A percentile compares a stretch with the other conserved stretches of the same genome.
phyloP scores from a whole-genome alignment of 1,284 basidiomycete genomes.

The Boletus mariae region DNA sequence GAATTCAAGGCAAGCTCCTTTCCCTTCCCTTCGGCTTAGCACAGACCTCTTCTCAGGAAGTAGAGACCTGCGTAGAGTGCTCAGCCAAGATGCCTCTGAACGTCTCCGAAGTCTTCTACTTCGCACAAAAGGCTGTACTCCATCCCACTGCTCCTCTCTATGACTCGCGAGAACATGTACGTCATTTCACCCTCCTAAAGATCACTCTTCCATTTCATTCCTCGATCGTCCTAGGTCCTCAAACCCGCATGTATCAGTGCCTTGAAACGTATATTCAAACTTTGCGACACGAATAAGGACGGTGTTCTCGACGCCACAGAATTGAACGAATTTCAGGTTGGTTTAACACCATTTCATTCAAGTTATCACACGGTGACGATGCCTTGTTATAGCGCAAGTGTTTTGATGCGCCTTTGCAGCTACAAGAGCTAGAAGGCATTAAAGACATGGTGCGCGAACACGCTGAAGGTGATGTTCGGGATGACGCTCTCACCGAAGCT shows the following conservation, averaged over 20 bases:
- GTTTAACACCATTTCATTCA: constrained; percentile 16
- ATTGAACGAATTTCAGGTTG: constrained; percentile 93
- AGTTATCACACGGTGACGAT: constrained; percentile 4
- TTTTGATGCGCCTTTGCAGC: constrained; percentile 89
- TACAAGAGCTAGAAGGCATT: constrained; percentile 90
- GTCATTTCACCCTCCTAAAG: constrained; percentile 6
- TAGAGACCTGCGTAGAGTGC: constrained; percentile 97
- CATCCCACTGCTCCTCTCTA: constrained; percentile 97
- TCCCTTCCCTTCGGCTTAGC: constrained; percentile 2
- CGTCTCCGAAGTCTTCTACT: constrained; percentile 98
- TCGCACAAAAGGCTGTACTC: constrained; percentile 96
- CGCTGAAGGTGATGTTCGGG: constrained; percentile 62
- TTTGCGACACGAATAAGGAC: constrained; percentile 95
- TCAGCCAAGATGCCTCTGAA: constrained; percentile 88
- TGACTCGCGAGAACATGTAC: constrained; percentile 91
- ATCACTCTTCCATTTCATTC: constrained; percentile 1
- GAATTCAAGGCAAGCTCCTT: constrained; percentile 80
- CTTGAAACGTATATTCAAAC: constrained; percentile 90
- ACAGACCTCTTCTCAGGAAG: constrained; percentile 59
- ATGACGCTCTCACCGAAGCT: constrained; percentile 83
- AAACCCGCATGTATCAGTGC: constrained; percentile 92
- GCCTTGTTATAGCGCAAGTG: constrained; percentile 71
- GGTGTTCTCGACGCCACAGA: constrained; percentile 87
- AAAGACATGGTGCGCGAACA: constrained; percentile 81
- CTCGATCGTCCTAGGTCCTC: constrained; percentile 55